Percentiles rank a stretch among this genome's conserved stretches.
phyloP scores from a whole-genome alignment of 2,329 filamentous ascomycete species.

The Leptographium wingfieldii region DNA sequence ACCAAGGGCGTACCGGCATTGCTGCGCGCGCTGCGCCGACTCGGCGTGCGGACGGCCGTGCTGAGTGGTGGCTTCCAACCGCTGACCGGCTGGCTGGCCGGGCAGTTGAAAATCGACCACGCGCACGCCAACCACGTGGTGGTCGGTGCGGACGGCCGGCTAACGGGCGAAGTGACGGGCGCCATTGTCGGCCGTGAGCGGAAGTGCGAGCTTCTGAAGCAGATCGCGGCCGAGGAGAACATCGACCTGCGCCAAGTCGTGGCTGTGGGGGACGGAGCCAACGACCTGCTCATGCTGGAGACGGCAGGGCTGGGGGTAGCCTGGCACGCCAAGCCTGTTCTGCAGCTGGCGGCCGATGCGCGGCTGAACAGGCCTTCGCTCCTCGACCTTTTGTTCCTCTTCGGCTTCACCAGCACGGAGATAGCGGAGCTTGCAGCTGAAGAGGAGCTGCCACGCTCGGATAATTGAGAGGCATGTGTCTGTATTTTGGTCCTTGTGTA shows the following conservation, averaged over 20 bases:
- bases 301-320: slow-evolving; percentile 66
- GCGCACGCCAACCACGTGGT: slow-evolving; percentile 78
- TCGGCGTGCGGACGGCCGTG: slow-evolving; percentile 82
- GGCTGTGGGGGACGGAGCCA: slow-evolving; percentile 71
- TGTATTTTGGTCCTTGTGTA: background rate
- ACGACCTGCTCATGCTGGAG: slow-evolving; percentile 69
- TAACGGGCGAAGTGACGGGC: slow-evolving; percentile 63
- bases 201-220: slow-evolving; percentile 57
- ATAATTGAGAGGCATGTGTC: background rate
- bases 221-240: slow-evolving; percentile 57
- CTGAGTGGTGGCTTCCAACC: slow-evolving; percentile 87
- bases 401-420: slow-evolving; percentile 59
- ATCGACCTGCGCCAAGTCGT: slow-evolving; percentile 55
- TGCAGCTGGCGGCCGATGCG: slow-evolving; percentile 64
- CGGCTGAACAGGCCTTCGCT: slow-evolving; percentile 59
- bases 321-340: slow-evolving; percentile 73
- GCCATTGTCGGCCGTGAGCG: slow-evolving; percentile 64
- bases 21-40: slow-evolving; percentile 56
- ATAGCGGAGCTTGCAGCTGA: slow-evolving; percentile 20
- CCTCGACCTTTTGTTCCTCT: slow-evolving; percentile 59
- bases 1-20: slow-evolving; percentile 70
- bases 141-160: slow-evolving; percentile 40
- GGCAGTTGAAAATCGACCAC: slow-evolving; percentile 72
- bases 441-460: background rate
- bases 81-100: slow-evolving; percentile 74